Percentiles rank a stretch among this genome's conserved stretches.
Conservation (phyloP, 441 rosid genomes). For the Macaranga tanarius region DNA sequence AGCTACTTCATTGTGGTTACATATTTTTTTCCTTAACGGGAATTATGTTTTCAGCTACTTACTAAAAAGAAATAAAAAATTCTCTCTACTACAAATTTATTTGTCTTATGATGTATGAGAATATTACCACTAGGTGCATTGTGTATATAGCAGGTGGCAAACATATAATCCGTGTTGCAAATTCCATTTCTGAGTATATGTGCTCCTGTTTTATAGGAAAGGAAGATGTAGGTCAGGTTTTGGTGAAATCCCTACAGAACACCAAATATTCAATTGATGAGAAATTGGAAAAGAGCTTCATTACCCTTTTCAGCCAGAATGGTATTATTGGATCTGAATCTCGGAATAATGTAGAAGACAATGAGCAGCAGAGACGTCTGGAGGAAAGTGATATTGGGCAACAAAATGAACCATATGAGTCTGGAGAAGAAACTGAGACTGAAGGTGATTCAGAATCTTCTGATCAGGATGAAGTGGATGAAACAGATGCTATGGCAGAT, state of each 20-base stretch:
- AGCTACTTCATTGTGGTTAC: neutral
- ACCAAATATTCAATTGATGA: conserved; percentile 82
- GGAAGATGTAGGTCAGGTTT: conserved; percentile 73
- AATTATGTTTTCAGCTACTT: neutral
- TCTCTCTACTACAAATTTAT: neutral
- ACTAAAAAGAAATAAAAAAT: neutral
- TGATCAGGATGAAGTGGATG: conserved; percentile 36
- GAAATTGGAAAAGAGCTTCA: conserved; percentile 71
- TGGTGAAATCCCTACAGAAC: conserved; percentile 82
- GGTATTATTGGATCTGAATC: conserved; percentile 33
- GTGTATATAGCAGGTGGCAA: neutral
- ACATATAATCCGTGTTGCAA: neutral
- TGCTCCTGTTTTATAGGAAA: conserved; percentile 48
- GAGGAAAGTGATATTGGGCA: conserved; percentile 32
- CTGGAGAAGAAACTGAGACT: conserved; percentile 31
- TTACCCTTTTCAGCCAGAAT: conserved; percentile 59
- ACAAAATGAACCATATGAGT: conserved; percentile 35
- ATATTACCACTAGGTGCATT: neutral
- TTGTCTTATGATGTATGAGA: neutral
- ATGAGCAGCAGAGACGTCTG: conserved; percentile 27
- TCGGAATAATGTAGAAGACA: conserved; percentile 37
- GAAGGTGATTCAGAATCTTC: conserved; percentile 45
- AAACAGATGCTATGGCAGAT: conserved; percentile 15
- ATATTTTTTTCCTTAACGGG: neutral
- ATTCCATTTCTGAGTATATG: neutral